Evolutionary conservation across 2,329 filamentous ascomycete species (phyloP).

Genomic region (Neonectria punicea): DNA sequence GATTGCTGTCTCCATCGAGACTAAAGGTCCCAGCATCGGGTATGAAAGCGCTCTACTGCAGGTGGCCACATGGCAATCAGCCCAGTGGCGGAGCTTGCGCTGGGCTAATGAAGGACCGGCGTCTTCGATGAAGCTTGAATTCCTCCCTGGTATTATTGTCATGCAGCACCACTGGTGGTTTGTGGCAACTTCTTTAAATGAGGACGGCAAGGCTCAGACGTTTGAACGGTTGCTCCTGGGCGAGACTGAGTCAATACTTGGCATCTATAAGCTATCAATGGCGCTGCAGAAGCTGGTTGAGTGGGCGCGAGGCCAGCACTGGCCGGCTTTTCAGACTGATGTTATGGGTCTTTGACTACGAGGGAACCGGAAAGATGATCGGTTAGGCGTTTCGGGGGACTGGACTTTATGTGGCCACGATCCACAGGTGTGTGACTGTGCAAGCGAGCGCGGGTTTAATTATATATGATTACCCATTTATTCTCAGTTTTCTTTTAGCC

Average conservation of each 20-base stretch:
- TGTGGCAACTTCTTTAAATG: conserved; percentile 1
- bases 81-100: too few relatives aligned
- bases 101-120: too few relatives aligned
- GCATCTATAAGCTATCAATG: conserved; percentile 15
- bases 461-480: too few relatives aligned
- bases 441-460: too few relatives aligned
- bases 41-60: background rate
- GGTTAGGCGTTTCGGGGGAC: too few relatives aligned
- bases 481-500: too few relatives aligned
- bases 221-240: conserved; percentile 11
- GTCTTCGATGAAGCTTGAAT: background rate
- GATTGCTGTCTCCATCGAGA: background rate
- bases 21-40: background rate
- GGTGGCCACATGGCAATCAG: too few relatives aligned
- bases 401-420: too few relatives aligned
- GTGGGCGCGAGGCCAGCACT: conserved; percentile 2
- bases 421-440: too few relatives aligned
- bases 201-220: conserved; percentile 5
- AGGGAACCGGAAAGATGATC: too few relatives aligned
- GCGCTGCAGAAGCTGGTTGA: conserved; percentile 4
- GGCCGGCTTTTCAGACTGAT: conserved; percentile 14
- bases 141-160: conserved; percentile 12
- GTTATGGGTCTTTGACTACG: background rate
- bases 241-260: conserved; percentile 13
- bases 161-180: conserved; percentile 16